phyloP scores from a whole-genome alignment of 163 green algal species.

The Volvox carteri region DNA sequence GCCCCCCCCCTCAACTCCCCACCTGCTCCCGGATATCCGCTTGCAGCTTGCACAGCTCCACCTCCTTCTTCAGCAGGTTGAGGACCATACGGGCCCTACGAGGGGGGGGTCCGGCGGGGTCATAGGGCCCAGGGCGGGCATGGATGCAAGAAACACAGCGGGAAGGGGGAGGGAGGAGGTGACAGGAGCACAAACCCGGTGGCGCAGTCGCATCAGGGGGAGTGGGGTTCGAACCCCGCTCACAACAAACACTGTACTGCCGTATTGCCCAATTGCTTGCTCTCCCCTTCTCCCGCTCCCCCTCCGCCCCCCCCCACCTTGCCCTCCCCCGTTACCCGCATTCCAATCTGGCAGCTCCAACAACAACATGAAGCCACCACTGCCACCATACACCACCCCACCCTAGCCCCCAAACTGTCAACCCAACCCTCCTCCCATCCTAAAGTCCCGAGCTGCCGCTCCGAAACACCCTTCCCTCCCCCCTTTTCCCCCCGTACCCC shows the following conservation, averaged over 20 bases:
- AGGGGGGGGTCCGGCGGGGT: no score
- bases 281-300: no score
- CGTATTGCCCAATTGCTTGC: no score
- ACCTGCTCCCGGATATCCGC: slow-evolving; percentile 90
- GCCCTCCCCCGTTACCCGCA: no score
- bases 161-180: background rate
- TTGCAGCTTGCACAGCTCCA: slow-evolving; percentile 97
- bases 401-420: background rate
- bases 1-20: background rate
- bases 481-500: background rate
- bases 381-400: background rate
- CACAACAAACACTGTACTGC: no score
- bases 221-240: no score
- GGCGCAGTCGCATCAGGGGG: no score
- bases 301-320: no score
- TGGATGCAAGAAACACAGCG: background rate
- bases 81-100: slow-evolving; percentile 80
- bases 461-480: background rate
- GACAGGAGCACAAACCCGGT: no score
- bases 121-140: background rate
- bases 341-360: no score
- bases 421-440: background rate
- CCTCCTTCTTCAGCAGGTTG: slow-evolving; percentile 97
- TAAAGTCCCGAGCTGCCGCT: no score
- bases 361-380: no score